A percentile compares a stretch with the other conserved stretches of the same genome.
These are phyloP conservation scores for Plasmodium gonderi DNA, from an alignment of 169 alveolate genomes.

Conservation along the genomic window DNA sequence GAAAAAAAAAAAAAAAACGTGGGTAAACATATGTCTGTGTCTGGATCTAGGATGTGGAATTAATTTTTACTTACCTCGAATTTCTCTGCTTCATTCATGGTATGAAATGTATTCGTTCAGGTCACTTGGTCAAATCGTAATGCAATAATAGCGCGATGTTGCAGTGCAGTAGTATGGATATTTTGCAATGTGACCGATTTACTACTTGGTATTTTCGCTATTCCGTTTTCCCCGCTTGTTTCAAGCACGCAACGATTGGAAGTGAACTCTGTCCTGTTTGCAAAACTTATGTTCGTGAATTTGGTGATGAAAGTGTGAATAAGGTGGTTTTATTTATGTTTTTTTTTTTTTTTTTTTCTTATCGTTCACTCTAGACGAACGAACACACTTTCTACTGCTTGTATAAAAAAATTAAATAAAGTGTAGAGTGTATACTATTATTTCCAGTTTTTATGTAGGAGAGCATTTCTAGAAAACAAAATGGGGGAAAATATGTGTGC, in stretches of 20 bases:
- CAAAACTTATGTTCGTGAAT: neutral
- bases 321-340: neutral
- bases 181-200: neutral
- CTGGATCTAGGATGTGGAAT: neutral
- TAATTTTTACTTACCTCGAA: conserved; percentile 41
- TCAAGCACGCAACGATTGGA: neutral
- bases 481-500: neutral
- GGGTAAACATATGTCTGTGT: too few species aligned
- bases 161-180: neutral
- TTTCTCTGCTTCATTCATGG: conserved; percentile 57
- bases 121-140: neutral
- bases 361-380: neutral
- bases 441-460: neutral
- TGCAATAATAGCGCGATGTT: neutral
- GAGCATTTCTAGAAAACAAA: neutral
- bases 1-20: too few species aligned
- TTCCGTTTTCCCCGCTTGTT: neutral
- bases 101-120: neutral
- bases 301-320: neutral
- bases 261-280: neutral
- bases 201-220: neutral
- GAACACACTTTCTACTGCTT: neutral
- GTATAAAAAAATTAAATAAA: neutral
- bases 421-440: neutral
- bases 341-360: neutral